These are phyloP conservation scores for Trametes coccinea DNA, from an alignment of 768 basidiomycete genomes.

Conservation along the genomic window DNA sequence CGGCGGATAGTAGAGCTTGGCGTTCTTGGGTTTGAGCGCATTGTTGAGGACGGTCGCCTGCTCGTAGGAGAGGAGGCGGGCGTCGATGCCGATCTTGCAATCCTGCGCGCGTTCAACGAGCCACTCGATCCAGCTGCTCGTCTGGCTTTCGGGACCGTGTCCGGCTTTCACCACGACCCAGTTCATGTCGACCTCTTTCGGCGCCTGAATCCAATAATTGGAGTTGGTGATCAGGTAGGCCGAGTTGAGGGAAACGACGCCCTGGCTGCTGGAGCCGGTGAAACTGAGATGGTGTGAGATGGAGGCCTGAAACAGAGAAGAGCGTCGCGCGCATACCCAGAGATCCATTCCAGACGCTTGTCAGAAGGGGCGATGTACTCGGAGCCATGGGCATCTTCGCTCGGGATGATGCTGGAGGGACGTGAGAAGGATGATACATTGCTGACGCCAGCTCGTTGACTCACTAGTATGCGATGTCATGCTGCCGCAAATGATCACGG, in stretches of 20 bases:
- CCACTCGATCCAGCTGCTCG: conserved; percentile 72
- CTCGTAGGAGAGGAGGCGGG: conserved; percentile 77
- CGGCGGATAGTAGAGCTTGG: conserved; percentile 76
- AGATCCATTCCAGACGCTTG: conserved; percentile 76
- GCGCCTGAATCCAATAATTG: conserved; percentile 82
- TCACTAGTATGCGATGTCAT: conserved; percentile 75
- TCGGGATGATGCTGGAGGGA: conserved; percentile 63
- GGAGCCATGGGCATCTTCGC: conserved; percentile 80
- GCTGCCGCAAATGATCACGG: conserved; percentile 65
- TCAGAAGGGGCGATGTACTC: conserved; percentile 80
- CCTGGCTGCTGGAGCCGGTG: conserved; percentile 67
- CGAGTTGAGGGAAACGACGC: conserved; percentile 60
- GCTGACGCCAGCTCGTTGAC: conserved; percentile 28
- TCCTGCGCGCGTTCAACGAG: conserved; percentile 37
- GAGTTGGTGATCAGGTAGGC: conserved; percentile 82
- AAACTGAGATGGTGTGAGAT: conserved; percentile 42
- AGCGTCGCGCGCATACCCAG: conserved; percentile 50
- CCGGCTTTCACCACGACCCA: conserved; percentile 72
- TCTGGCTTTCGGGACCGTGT: conserved; percentile 44
- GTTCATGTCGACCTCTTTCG: conserved; percentile 64
- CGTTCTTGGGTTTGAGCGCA: conserved; percentile 51
- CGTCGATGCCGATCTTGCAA: conserved; percentile 74
- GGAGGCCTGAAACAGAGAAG: neutral
- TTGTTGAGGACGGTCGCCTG: conserved; percentile 61
- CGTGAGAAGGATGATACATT: conserved; percentile 1